phyloP scores from a whole-genome alignment of 176 grass and related monocot species.

The Cocos nucifera region DNA sequence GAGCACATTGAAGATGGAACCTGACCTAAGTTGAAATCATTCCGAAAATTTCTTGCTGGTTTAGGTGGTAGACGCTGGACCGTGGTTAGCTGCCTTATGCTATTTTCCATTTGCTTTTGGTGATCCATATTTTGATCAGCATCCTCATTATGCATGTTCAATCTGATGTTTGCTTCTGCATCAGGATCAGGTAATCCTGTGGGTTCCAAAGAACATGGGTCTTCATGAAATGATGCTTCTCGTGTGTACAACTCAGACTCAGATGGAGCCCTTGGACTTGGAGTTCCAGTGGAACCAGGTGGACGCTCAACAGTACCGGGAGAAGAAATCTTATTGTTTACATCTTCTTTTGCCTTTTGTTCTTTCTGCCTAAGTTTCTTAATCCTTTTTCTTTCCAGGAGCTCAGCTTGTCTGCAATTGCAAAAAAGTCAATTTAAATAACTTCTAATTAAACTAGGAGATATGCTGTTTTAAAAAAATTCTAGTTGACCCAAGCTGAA shows the following conservation, averaged over 20 bases:
- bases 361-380: constrained; percentile 89
- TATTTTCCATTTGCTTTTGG: constrained; percentile 15
- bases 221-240: constrained; percentile 15
- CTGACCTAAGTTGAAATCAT: constrained; percentile 2
- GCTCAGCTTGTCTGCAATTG: constrained; percentile 47
- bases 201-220: constrained; percentile 3
- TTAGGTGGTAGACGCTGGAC: background rate
- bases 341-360: constrained; percentile 49
- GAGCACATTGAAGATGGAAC: constrained; percentile 12
- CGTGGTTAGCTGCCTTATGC: constrained; percentile 4
- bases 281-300: background rate
- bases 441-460: too few relatives aligned
- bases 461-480: too few relatives aligned
- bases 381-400: constrained; percentile 63
- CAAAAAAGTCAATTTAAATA: background rate
- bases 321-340: constrained; percentile 1
- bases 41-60: constrained; percentile 19
- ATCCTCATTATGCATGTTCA: constrained; percentile 8
- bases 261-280: constrained; percentile 31
- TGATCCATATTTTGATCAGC: constrained; percentile 8
- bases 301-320: background rate
- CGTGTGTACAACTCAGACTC: constrained; percentile 18
- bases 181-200: constrained; percentile 13
- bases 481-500: too few relatives aligned
- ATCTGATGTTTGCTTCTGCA: constrained; percentile 7